Conservation (phyloP, 306 rosid genomes). For the Cucumis melo region DNA sequence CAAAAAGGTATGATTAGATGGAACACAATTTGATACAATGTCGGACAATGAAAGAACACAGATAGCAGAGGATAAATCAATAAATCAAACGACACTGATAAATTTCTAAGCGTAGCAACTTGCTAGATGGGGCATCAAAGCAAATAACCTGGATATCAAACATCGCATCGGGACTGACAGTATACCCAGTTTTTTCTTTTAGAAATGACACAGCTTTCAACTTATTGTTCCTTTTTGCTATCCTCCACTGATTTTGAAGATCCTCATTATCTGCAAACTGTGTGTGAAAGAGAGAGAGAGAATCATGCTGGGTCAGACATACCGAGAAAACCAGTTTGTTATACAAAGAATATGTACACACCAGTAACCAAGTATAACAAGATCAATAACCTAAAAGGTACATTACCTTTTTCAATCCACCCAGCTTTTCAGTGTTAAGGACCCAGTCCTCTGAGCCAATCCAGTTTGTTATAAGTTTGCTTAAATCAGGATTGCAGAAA, state of each 20-base stretch:
- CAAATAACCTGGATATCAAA: slow-evolving; percentile 78
- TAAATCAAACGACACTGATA: not conserved
- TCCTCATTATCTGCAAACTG: slow-evolving; percentile 78
- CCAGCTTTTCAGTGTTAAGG: slow-evolving; percentile 66
- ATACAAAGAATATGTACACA: not conserved
- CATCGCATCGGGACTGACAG: slow-evolving; percentile 87
- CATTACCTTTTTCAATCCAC: slow-evolving; percentile 19
- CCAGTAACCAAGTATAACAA: slow-evolving; percentile 1
- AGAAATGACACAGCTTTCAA: slow-evolving; percentile 62
- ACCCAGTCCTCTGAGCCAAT: slow-evolving; percentile 90
- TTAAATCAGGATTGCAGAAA: slow-evolving; percentile 80
- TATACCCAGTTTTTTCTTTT: slow-evolving; percentile 75
- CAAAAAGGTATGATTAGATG: not conserved
- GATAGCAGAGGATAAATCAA: not conserved
- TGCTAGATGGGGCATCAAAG: not conserved
- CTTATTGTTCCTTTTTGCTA: slow-evolving; percentile 69
- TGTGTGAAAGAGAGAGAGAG: not conserved
- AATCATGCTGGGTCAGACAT: not conserved
- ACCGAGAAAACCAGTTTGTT: not conserved
- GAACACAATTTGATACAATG: not conserved
- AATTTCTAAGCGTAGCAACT: not conserved
- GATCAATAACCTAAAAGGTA: slow-evolving; percentile 12
- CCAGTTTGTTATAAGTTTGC: slow-evolving; percentile 61
- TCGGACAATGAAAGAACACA: not conserved
- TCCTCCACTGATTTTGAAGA: slow-evolving; percentile 80